These are phyloP conservation scores for Xylaria sp. DNA, from an alignment of 2,329 filamentous ascomycete species.

Conservation along the genomic window DNA sequence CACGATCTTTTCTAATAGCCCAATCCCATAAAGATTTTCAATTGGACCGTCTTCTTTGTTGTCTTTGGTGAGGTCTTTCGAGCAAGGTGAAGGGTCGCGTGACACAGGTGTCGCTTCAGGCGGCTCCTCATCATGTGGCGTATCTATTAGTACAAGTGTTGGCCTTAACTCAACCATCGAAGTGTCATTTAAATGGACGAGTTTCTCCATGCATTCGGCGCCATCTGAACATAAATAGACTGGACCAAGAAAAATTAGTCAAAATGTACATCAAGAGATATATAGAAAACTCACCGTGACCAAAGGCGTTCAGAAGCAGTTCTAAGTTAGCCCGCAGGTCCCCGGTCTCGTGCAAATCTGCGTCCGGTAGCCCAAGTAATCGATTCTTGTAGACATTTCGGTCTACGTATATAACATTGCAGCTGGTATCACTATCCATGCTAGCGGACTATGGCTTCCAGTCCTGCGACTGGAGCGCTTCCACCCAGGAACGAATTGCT, in stretches of 20 bases:
- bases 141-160: slow-evolving; percentile 68
- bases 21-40: slow-evolving; percentile 65
- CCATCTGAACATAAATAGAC: slow-evolving; percentile 67
- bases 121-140: slow-evolving; percentile 62
- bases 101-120: slow-evolving; percentile 52
- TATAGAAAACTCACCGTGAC: slow-evolving; percentile 59
- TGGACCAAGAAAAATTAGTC: slow-evolving; percentile 45
- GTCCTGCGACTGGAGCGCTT: slow-evolving; percentile 70
- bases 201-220: slow-evolving; percentile 62
- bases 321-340: slow-evolving; percentile 60
- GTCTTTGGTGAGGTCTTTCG: slow-evolving; percentile 51
- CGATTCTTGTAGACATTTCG: slow-evolving; percentile 62
- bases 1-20: slow-evolving; percentile 66
- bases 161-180: slow-evolving; percentile 65
- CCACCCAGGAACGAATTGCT: slow-evolving; percentile 52
- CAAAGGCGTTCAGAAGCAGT: slow-evolving; percentile 65
- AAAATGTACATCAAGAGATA: slow-evolving; percentile 1
- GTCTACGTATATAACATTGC: slow-evolving; percentile 71
- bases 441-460: slow-evolving; percentile 66
- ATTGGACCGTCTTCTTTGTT: slow-evolving; percentile 56
- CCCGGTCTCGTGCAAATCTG: slow-evolving; percentile 48
- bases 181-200: slow-evolving; percentile 64
- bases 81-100: slow-evolving; percentile 60
- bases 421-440: slow-evolving; percentile 69
- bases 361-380: slow-evolving; percentile 50